These are phyloP conservation scores for Colletotrichum musicola DNA, from an alignment of 2,329 filamentous ascomycete genomes.

Conservation along the genomic window DNA sequence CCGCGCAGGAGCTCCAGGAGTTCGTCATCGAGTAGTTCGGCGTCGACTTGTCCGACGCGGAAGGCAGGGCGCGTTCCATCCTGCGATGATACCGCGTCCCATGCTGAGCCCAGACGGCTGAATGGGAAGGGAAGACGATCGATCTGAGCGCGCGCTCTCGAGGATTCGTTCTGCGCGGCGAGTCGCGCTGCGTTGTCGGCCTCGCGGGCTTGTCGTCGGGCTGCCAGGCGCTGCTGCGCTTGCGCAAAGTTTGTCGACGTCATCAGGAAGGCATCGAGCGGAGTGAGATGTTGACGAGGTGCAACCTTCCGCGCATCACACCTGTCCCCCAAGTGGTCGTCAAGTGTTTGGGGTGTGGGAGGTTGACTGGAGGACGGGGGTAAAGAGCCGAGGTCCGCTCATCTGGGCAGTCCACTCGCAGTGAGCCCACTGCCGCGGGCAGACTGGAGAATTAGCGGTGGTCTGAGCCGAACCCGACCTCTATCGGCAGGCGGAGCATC, in stretches of 20 bases:
- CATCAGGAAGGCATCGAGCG: slow-evolving; percentile 54
- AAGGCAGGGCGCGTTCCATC: slow-evolving; percentile 88
- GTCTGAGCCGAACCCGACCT: slow-evolving; percentile 14
- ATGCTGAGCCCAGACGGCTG: slow-evolving; percentile 69
- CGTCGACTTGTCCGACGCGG: slow-evolving; percentile 95
- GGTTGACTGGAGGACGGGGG: background rate
- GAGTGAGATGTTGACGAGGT: slow-evolving; percentile 26
- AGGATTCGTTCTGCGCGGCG: slow-evolving; percentile 64
- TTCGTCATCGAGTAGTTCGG: slow-evolving; percentile 94
- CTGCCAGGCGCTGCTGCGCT: slow-evolving; percentile 87
- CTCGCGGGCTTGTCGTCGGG: slow-evolving; percentile 83
- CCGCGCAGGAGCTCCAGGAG: slow-evolving; percentile 85
- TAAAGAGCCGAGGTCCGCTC: slow-evolving; percentile 32
- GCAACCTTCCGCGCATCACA: slow-evolving; percentile 28
- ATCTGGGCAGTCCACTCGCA: slow-evolving; percentile 5
- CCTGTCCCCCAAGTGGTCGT: slow-evolving; percentile 13
- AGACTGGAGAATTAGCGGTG: background rate
- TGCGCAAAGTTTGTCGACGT: slow-evolving; percentile 80
- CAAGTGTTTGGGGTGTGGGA: slow-evolving; percentile 9
- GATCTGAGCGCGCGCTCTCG: slow-evolving; percentile 66
- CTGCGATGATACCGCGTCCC: slow-evolving; percentile 79
- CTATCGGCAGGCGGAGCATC: slow-evolving; percentile 31
- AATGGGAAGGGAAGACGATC: slow-evolving; percentile 73
- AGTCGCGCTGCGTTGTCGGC: slow-evolving; percentile 70
- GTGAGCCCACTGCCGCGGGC: slow-evolving; percentile 13